phyloP scores from a whole-genome alignment of 78 protist species.

The Dictyostelium intermedium region DNA sequence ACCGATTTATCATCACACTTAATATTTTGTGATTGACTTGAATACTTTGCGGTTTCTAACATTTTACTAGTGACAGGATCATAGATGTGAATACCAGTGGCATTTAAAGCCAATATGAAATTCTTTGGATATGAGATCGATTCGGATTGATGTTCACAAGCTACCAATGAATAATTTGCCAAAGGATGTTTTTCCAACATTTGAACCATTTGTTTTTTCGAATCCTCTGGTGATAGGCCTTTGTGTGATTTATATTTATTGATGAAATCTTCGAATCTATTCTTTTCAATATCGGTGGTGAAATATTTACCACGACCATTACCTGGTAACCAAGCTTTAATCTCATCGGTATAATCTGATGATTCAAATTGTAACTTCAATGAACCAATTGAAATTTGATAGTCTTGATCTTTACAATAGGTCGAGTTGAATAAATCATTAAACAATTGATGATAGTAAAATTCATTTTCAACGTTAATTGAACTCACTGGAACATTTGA shows the following conservation, averaged over 20 bases:
- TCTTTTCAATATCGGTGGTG: slow-evolving; percentile 43
- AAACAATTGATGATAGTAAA: slow-evolving; percentile 47
- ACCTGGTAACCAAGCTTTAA: slow-evolving; percentile 53
- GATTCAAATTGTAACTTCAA: slow-evolving; percentile 41
- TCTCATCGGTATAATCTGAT: slow-evolving; percentile 50
- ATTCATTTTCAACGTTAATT: slow-evolving; percentile 18
- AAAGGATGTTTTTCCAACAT: slow-evolving; percentile 14
- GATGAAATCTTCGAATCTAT: slow-evolving; percentile 45
- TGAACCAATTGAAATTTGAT: slow-evolving; percentile 34
- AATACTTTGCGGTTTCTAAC: neutral
- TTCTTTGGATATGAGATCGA: slow-evolving; percentile 10
- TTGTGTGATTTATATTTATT: slow-evolving; percentile 19
- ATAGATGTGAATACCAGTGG: slow-evolving; percentile 13
- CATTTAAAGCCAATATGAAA: slow-evolving; percentile 31
- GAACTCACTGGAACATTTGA: neutral
- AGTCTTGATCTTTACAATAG: slow-evolving; percentile 5
- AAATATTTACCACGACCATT: slow-evolving; percentile 70
- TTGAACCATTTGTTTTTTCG: neutral
- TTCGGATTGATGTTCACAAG: slow-evolving; percentile 32
- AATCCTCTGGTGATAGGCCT: slow-evolving; percentile 20
- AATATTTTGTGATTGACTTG: neutral
- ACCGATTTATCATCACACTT: slow-evolving; percentile 26
- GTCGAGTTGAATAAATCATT: slow-evolving; percentile 11
- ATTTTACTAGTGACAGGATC: neutral
- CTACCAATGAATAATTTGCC: slow-evolving; percentile 8